Base-by-base conservation (phyloP, 768 basidiomycete species). In the Suillus subluteus region DNA sequence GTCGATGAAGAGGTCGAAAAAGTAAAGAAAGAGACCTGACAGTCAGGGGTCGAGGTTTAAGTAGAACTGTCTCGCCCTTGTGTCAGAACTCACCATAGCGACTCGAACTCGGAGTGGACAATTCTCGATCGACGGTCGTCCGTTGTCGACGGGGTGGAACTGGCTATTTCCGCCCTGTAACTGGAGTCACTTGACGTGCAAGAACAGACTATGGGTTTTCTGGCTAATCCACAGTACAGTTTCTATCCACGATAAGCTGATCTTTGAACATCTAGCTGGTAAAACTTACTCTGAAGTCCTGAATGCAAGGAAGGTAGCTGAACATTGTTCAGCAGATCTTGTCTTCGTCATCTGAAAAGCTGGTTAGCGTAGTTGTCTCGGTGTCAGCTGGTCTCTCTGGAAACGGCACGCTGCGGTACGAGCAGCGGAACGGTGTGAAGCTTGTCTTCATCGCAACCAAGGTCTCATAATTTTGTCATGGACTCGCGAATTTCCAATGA, bases 1-100 rank as follows among this genome's bases (percentile, higher is more conserved):
- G 66, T 46, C 63, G 68, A 64, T 62, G 71, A 74, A 75, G 76
- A 69, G 72, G 73, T 66, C 67, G 67, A 58, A 64, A 67, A 63
- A 13, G 62, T 18, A 41, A 68, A 38, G 35, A 26, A n/a, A n/a
- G n/a, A n/a, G n/a, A n/a, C n/a, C n/a, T n/a, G 59, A 18, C 44
- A 37, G 37, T 26, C 62, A 63, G 52, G 58, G 67, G 32, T 21
- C 30, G 16, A 9, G 30, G 50, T 43, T 67, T 67, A 67, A 55
- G 67, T 68, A 62, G 41, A 35, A 66, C 21, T 43, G 41, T 61
- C 18, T 67, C 26, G 61, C 50, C 37, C 30, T 32, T 43, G 61
- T 55, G 38, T 55, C 52, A 68, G 40, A 48, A 63, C 67, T 68
- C 56, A 43, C 62, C 69, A 70, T 62, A 62, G 63, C 68, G 64